phyloP scores from a whole-genome alignment of 2,329 filamentous ascomycete species.

The Ceratocystis destructans region DNA sequence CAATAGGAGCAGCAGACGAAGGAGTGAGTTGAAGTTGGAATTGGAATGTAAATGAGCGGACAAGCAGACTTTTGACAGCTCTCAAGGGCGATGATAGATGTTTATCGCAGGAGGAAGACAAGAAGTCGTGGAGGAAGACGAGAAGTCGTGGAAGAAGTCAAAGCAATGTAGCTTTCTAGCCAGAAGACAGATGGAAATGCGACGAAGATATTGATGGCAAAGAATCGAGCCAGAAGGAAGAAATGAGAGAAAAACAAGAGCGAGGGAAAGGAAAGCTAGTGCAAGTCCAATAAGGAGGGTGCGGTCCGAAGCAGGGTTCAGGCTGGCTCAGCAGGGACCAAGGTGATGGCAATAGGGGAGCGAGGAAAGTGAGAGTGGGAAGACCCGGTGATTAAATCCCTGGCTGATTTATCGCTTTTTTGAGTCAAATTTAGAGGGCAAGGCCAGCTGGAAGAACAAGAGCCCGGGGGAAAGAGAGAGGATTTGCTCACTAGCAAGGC shows the following conservation, averaged over 20 bases:
- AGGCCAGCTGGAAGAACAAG: too few species aligned
- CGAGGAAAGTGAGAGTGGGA: not conserved
- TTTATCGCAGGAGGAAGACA: not conserved
- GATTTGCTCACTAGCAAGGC: too few species aligned
- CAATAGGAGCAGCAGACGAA: not conserved
- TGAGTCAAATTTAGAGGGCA: too few species aligned
- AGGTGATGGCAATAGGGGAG: not conserved
- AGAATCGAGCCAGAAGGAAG: not conserved
- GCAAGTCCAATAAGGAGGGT: not conserved
- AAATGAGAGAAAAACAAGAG: not conserved
- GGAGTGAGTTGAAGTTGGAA: not conserved
- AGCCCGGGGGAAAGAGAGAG: too few species aligned
- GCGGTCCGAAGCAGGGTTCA: slow-evolving; percentile 1
- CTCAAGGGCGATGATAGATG: not conserved
- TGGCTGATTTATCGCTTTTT: too few species aligned
- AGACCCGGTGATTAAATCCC: not conserved
- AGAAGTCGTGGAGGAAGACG: not conserved
- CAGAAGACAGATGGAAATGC: slow-evolving; percentile 4
- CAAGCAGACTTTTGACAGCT: not conserved
- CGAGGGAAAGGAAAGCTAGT: not conserved
- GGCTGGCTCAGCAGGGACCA: not conserved
- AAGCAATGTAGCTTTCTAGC: not conserved
- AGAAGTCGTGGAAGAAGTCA: not conserved
- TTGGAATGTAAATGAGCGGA: not conserved
- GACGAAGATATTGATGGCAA: slow-evolving; percentile 9